Percentiles rank a stretch among this genome's conserved stretches.
These are phyloP conservation scores for Phytophthora fragariaefolia DNA, from an alignment of 352 stramenopile genomes.

Conservation along the genomic window DNA sequence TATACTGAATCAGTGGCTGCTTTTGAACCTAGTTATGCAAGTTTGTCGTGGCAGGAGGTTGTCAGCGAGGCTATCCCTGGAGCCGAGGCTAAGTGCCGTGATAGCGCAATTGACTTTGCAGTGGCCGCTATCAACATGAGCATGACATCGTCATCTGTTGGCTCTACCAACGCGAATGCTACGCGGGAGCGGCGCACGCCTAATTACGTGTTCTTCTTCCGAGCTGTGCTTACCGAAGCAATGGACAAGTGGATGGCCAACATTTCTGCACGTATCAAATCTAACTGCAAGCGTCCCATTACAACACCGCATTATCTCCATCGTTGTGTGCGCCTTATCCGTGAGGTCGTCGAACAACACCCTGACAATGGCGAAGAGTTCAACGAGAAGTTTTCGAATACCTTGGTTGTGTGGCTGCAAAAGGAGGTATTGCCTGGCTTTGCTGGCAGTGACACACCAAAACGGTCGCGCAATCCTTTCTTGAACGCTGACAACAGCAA, in stretches of 20 bases:
- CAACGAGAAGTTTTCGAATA: slow-evolving; percentile 86
- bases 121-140: slow-evolving; percentile 83
- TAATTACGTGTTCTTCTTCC: slow-evolving; percentile 89
- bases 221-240: slow-evolving; percentile 80
- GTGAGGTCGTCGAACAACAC: slow-evolving; percentile 85
- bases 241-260: slow-evolving; percentile 93
- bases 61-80: slow-evolving; percentile 59
- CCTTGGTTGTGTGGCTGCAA: slow-evolving; percentile 84
- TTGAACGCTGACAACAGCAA: slow-evolving; percentile 83
- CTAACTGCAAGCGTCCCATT: slow-evolving; percentile 78
- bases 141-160: slow-evolving; percentile 73
- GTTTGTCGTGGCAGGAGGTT: slow-evolving; percentile 75
- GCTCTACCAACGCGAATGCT: slow-evolving; percentile 76
- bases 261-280: slow-evolving; percentile 64
- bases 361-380: slow-evolving; percentile 86
- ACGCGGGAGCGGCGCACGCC: slow-evolving; percentile 77
- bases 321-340: slow-evolving; percentile 83
- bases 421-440: slow-evolving; percentile 88
- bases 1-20: slow-evolving; percentile 36
- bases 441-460: slow-evolving; percentile 75
- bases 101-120: slow-evolving; percentile 76
- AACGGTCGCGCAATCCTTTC: slow-evolving; percentile 84
- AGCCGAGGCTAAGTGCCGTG: slow-evolving; percentile 65
- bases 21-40: slow-evolving; percentile 68
- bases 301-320: slow-evolving; percentile 87